Evolutionary conservation across 2,329 filamentous ascomycete genomes (phyloP), one percentile per base, ranked within the genome.

Genomic region (Hirsutella minnesotensis): DNA sequence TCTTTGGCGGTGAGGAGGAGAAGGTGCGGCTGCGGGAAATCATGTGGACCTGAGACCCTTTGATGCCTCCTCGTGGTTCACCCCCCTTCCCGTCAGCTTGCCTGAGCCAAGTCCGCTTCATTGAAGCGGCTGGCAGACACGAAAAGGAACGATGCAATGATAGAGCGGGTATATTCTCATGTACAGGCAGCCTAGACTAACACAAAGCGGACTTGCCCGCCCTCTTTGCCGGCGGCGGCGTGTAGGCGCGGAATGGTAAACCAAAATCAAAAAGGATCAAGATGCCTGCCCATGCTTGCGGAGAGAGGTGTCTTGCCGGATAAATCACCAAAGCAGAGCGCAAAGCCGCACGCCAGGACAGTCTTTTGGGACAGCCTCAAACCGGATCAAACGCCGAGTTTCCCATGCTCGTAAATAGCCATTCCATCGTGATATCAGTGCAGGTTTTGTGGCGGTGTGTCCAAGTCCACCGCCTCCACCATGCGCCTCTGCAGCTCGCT

Each of bases 1-100:
- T 86, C 22, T 90, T 92, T 52, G 76, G 72, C 1, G 73, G 71
- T 0, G 67, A 79, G 3, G 62, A 68, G 13, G 81, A 87, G 52
- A 83, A 79, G 56, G 52, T 63, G 36, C 66, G 77, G 43, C 53
- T 86, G 43, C 63, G 66, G 34, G 51, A 57, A 2, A 54, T 74
- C 9, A 75, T 77, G 69, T 73, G 69, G 70, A 46, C 35, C 8
- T 42, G 35, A 42, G 41, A 3, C 9, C 13, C 13, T 18, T 15
- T 33, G 4, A 21, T 5, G 9, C 13, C 18, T 7, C 13, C 1
- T 19, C 15, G 12, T 4, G 15, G 16, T n/a, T 16, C 15, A 35
- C 15, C 8, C n/a, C 7, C 12, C 24, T 27, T 27, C 24, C 24
- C 24, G 24, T 27, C 7, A 27, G 24, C 7, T 27, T n/a, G n/a